phyloP scores from a whole-genome alignment of 768 basidiomycete genomes.

The Cyclocybe aegerita region DNA sequence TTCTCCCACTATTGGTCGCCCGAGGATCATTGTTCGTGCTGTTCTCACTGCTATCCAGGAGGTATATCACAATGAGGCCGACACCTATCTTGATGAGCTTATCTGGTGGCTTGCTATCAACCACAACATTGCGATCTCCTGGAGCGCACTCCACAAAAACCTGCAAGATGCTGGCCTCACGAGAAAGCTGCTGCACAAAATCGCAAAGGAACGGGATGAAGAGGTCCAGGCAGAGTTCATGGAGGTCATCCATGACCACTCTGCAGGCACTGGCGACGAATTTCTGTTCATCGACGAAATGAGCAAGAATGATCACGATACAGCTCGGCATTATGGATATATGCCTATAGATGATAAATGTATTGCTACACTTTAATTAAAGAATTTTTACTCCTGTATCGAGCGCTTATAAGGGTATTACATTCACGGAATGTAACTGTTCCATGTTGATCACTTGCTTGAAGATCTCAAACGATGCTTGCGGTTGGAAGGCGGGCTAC shows the following conservation, averaged over 20 bases:
- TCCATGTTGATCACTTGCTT: conserved; percentile 51
- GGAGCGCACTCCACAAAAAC: conserved; percentile 47
- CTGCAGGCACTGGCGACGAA: conserved; percentile 13
- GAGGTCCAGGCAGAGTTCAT: conserved; percentile 11
- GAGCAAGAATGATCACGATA: conserved; percentile 26
- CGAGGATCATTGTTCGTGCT: conserved; percentile 14
- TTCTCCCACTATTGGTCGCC: conserved; percentile 18
- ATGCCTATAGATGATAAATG: no score
- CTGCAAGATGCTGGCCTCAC: conserved; percentile 70
- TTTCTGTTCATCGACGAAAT: conserved; percentile 27
- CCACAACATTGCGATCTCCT: conserved; percentile 21
- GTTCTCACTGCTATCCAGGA: conserved; percentile 18
- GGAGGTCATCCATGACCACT: conserved; percentile 1
- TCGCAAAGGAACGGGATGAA: conserved; percentile 22
- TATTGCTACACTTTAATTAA: no score
- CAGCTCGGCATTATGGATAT: conserved; percentile 20
- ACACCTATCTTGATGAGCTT: conserved; percentile 22
- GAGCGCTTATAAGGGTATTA: not conserved
- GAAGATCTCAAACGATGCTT: conserved; percentile 57
- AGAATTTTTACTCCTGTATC: no score
- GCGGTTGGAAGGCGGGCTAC: conserved; percentile 64
- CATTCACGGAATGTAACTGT: conserved; percentile 49
- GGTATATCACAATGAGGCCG: conserved; percentile 12
- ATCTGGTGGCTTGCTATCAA: conserved; percentile 18
- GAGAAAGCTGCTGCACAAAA: conserved; percentile 57